A percentile compares a stretch with the other conserved stretches of the same genome.
These are phyloP conservation scores for Ensete glaucum DNA, from an alignment of 176 grass and related monocot species.

Conservation along the genomic window DNA sequence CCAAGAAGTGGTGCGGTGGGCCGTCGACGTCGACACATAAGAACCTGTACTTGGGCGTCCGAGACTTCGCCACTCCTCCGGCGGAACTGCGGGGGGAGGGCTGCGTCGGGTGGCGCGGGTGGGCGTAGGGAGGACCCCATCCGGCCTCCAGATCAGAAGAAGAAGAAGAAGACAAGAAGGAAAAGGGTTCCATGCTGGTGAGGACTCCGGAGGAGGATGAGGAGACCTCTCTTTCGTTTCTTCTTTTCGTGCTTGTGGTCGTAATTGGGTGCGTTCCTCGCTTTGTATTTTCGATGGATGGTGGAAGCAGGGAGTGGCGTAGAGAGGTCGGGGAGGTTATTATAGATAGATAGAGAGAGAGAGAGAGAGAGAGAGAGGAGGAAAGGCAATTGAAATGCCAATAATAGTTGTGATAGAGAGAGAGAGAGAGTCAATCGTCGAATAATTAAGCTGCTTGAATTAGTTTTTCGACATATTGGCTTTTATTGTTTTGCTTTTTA, in stretches of 20 bases:
- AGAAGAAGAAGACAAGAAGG: neutral
- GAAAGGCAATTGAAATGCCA: no score
- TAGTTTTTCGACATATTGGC: no score
- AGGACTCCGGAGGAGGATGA: neutral
- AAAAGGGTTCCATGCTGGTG: neutral
- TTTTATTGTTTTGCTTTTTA: no score
- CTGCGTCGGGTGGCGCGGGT: neutral
- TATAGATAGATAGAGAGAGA: neutral
- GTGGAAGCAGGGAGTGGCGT: no score
- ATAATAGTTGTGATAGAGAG: no score
- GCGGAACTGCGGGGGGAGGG: no score
- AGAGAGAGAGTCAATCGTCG: no score
- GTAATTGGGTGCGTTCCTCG: neutral
- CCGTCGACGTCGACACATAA: constrained; percentile 30
- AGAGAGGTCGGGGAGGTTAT: neutral
- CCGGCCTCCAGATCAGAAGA: constrained; percentile 7
- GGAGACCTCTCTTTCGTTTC: no score
- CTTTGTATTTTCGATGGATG: neutral
- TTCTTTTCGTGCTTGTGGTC: neutral
- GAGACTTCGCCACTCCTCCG: neutral
- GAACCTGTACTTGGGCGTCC: neutral
- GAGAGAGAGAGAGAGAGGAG: neutral
- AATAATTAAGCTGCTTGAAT: no score
- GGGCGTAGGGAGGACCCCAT: neutral
- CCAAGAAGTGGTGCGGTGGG: constrained; percentile 56